A percentile compares a stretch with the other conserved stretches of the same genome.
Conservation (phyloP, 495 filamentous ascomycete species). For the Neurospora sp. region DNA sequence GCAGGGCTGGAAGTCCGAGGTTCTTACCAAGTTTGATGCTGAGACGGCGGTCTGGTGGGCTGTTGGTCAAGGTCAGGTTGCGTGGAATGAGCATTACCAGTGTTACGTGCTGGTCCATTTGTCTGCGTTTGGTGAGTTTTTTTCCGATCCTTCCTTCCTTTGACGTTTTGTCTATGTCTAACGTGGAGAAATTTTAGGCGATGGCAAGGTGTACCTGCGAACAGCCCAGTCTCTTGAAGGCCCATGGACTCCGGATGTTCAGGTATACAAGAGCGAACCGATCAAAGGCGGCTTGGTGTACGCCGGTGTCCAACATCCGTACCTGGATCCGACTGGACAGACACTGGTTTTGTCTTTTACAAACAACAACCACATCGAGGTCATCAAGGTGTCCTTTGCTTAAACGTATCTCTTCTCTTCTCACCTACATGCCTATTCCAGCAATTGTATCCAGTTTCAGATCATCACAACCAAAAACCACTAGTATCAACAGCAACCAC, state of each 20-base stretch:
- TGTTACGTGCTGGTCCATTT: constrained; percentile 24
- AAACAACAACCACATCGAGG: constrained; percentile 27
- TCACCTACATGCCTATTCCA: constrained; percentile 14
- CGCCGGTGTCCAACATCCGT: constrained; percentile 24
- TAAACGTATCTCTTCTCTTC: constrained; percentile 26
- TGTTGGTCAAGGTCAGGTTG: constrained; percentile 22
- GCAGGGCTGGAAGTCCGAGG: constrained; percentile 19
- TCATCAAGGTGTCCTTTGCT: constrained; percentile 11
- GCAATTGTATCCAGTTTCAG: background rate
- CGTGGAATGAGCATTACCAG: constrained; percentile 19
- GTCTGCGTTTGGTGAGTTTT: constrained; percentile 13
- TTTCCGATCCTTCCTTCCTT: no score
- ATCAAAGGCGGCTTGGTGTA: constrained; percentile 23
- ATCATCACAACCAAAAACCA: background rate
- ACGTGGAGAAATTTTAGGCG: constrained; percentile 1
- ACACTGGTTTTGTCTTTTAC: constrained; percentile 22
- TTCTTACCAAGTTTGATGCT: constrained; percentile 14
- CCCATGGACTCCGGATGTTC: constrained; percentile 24
- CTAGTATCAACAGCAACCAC: constrained; percentile 3
- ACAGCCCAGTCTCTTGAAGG: constrained; percentile 21
- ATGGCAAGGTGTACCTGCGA: constrained; percentile 14
- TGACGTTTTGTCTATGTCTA: background rate
- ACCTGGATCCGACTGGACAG: constrained; percentile 18
- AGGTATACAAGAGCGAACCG: constrained; percentile 19
- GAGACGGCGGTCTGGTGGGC: constrained; percentile 24